These are phyloP conservation scores for Aaosphaeria arxii DNA, from an alignment of 2,329 filamentous ascomycete genomes.

Conservation along the genomic window DNA sequence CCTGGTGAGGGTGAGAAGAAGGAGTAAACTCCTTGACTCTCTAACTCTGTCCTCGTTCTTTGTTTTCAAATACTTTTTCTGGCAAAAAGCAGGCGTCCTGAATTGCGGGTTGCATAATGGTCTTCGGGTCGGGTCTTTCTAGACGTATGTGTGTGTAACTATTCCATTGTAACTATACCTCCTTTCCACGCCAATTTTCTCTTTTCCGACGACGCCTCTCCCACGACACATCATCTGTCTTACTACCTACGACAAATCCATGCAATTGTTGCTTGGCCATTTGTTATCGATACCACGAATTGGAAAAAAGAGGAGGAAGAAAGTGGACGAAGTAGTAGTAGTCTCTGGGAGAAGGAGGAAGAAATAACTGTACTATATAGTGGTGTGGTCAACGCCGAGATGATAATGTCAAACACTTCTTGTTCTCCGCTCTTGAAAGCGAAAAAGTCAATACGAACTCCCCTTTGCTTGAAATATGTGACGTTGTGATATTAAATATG, in stretches of 20 bases:
- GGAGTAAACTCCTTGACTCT: constrained; percentile 44
- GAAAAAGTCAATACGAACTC: no score
- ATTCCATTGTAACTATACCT: constrained; percentile 34
- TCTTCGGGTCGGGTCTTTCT: constrained; percentile 23
- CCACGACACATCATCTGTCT: constrained; percentile 25
- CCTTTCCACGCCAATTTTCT: constrained; percentile 14
- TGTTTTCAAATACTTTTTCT: constrained; percentile 9
- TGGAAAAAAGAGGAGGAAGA: background rate
- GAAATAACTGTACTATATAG: constrained; percentile 11
- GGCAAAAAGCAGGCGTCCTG: constrained; percentile 35
- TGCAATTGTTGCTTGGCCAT: background rate
- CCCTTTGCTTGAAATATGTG: no score
- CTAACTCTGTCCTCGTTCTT: constrained; percentile 16
- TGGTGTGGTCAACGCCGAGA: constrained; percentile 25
- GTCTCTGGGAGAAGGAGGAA: background rate
- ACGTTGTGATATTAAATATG: no score
- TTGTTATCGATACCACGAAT: no score
- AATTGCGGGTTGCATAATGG: constrained; percentile 26
- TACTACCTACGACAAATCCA: constrained; percentile 10
- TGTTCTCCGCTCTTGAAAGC: constrained; percentile 21
- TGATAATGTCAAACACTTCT: constrained; percentile 15
- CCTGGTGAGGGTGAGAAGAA: constrained; percentile 70
- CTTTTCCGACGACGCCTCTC: constrained; percentile 20
- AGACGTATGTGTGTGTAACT: constrained; percentile 31
- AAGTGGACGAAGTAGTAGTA: background rate